Evolutionary conservation across 495 filamentous ascomycete species (phyloP).

Genomic region (Hypoxylon perforatum): DNA sequence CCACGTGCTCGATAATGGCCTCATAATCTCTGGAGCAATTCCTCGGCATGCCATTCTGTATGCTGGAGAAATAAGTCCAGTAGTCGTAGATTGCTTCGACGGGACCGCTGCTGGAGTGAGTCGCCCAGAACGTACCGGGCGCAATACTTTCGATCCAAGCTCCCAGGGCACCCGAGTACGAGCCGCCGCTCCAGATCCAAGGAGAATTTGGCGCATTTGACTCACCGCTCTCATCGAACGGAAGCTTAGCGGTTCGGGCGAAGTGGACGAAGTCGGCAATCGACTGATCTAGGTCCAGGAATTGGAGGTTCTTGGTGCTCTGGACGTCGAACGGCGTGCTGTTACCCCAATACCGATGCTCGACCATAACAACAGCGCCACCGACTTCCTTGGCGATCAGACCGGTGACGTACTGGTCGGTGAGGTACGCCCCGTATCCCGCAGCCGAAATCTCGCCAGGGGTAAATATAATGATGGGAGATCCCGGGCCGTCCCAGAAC

Average conservation of each 20-base stretch:
- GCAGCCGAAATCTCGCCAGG: conserved; percentile 65
- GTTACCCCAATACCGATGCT: conserved; percentile 64
- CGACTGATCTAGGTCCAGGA: conserved; percentile 68
- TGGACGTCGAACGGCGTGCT: conserved; percentile 67
- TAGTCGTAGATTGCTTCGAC: conserved; percentile 71
- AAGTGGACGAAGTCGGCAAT: conserved; percentile 70
- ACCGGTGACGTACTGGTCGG: conserved; percentile 60
- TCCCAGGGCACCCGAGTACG: conserved; percentile 69
- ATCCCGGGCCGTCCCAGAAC: conserved; percentile 63
- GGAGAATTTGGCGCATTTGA: conserved; percentile 65
- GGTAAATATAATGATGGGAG: conserved; percentile 64
- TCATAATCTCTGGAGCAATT: conserved; percentile 71
- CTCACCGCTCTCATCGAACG: conserved; percentile 62
- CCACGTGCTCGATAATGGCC: conserved; percentile 67
- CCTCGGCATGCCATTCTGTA: conserved; percentile 67
- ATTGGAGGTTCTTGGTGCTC: conserved; percentile 66
- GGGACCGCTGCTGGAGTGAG: conserved; percentile 68
- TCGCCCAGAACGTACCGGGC: conserved; percentile 73
- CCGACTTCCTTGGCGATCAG: conserved; percentile 62
- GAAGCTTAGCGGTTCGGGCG: conserved; percentile 64
- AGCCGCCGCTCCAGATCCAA: conserved; percentile 71
- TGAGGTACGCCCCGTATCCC: conserved; percentile 63
- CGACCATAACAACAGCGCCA: conserved; percentile 64
- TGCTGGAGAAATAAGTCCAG: conserved; percentile 70
- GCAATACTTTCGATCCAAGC: conserved; percentile 67